Evolutionary conservation across 2,329 filamentous ascomycete genomes (phyloP).

Genomic region (Tolypocladium album): DNA sequence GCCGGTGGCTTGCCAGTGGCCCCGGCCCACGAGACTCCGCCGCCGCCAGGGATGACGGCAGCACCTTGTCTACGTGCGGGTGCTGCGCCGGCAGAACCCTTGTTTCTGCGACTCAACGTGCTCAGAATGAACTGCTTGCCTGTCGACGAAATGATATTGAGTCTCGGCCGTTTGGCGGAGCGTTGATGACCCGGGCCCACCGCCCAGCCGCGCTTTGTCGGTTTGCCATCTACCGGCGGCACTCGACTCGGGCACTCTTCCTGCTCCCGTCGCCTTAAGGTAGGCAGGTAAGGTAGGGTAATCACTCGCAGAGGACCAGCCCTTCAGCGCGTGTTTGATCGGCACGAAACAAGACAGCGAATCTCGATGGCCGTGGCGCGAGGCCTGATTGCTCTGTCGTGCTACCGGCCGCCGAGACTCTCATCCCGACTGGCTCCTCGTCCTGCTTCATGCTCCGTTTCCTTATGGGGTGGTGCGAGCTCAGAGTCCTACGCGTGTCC

Average conservation of each 20-base stretch:
- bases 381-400: neutral
- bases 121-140: neutral
- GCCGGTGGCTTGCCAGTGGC: neutral
- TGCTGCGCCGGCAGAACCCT: neutral
- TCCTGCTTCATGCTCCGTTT: neutral
- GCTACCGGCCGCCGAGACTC: neutral
- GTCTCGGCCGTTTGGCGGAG: neutral
- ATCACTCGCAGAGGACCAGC: neutral
- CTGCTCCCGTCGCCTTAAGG: too few species aligned
- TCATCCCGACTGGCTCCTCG: neutral
- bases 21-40: neutral
- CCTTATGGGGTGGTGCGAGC: too few species aligned
- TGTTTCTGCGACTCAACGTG: neutral
- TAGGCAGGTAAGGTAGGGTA: too few species aligned
- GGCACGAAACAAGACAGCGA: neutral
- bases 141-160: neutral
- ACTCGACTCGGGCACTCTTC: neutral
- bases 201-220: too few species aligned
- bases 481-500: neutral
- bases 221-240: neutral
- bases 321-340: neutral
- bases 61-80: neutral
- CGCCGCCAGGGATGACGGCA: neutral
- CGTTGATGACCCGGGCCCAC: neutral
- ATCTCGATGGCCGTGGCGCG: neutral